Evolutionary conservation across 805 yeast species (phyloP).

Genomic region (Ogataea pilisensis): DNA sequence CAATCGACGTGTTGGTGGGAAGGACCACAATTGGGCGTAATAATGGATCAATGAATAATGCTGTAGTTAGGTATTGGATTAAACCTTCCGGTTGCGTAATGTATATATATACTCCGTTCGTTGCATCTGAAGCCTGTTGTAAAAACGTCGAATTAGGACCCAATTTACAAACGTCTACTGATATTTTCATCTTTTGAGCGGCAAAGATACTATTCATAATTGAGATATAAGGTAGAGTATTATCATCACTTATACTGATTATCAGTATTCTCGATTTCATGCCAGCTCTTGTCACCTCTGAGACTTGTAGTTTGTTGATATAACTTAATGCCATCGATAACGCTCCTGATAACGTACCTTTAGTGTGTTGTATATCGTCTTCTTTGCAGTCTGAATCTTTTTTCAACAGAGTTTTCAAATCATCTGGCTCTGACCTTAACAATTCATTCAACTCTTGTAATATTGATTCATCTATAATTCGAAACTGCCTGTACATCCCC

Average conservation of each 20-base stretch:
- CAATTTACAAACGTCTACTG: slow-evolving; percentile 87
- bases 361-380: slow-evolving; percentile 30
- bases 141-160: slow-evolving; percentile 71
- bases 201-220: slow-evolving; percentile 95
- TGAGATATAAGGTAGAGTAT: slow-evolving; percentile 79
- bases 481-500: slow-evolving; percentile 83
- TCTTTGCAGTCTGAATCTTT: slow-evolving; percentile 12
- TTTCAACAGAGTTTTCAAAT: slow-evolving; percentile 16
- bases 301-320: slow-evolving; percentile 60
- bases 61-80: slow-evolving; percentile 76
- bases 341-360: slow-evolving; percentile 67
- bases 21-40: slow-evolving; percentile 70
- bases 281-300: slow-evolving; percentile 38
- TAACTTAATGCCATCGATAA: slow-evolving; percentile 77
- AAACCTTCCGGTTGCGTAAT: slow-evolving; percentile 70
- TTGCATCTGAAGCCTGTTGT: slow-evolving; percentile 95
- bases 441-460: slow-evolving; percentile 52
- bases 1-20: slow-evolving; percentile 82
- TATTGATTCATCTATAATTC: slow-evolving; percentile 71
- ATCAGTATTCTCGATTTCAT: slow-evolving; percentile 65
- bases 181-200: slow-evolving; percentile 85
- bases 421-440: slow-evolving; percentile 31
- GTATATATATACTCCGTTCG: slow-evolving; percentile 80
- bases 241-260: slow-evolving; percentile 66
- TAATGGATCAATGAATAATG: slow-evolving; percentile 83